These are phyloP conservation scores for Nakazawaea wickerhamii DNA, from an alignment of 805 yeast species.

Conservation along the genomic window DNA sequence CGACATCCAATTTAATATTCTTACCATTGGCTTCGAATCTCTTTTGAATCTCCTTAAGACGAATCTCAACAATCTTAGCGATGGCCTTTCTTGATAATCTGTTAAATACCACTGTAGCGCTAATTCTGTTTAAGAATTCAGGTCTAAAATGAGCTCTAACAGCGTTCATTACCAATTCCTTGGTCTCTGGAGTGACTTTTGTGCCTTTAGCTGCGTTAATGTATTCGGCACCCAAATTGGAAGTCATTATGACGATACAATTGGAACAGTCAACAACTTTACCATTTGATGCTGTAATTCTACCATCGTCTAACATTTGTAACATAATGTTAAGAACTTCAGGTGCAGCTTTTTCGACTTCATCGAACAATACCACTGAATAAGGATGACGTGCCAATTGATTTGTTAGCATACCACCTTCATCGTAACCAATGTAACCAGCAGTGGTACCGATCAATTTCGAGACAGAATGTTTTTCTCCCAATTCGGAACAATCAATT, in stretches of 20 bases:
- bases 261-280: conserved; percentile 91
- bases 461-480: conserved; percentile 93
- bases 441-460: conserved; percentile 96
- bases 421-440: conserved; percentile 95
- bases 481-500: conserved; percentile 94
- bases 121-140: conserved; percentile 93
- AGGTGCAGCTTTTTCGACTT: conserved; percentile 98
- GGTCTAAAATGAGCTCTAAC: conserved; percentile 93
- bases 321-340: conserved; percentile 89
- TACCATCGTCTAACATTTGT: conserved; percentile 94
- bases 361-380: conserved; percentile 94
- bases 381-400: conserved; percentile 89
- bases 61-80: conserved; percentile 81
- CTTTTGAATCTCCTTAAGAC: conserved; percentile 78
- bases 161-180: conserved; percentile 73
- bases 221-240: conserved; percentile 92
- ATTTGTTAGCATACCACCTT: conserved; percentile 94
- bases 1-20: conserved; percentile 65
- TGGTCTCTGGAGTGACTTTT: conserved; percentile 62
- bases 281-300: conserved; percentile 92
- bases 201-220: conserved; percentile 60
- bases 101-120: conserved; percentile 90
- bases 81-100: conserved; percentile 88
- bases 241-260: conserved; percentile 91
- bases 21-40: conserved; percentile 85